phyloP scores from a whole-genome alignment of 176 grass and related monocot genomes.

The Puya raimondii region DNA sequence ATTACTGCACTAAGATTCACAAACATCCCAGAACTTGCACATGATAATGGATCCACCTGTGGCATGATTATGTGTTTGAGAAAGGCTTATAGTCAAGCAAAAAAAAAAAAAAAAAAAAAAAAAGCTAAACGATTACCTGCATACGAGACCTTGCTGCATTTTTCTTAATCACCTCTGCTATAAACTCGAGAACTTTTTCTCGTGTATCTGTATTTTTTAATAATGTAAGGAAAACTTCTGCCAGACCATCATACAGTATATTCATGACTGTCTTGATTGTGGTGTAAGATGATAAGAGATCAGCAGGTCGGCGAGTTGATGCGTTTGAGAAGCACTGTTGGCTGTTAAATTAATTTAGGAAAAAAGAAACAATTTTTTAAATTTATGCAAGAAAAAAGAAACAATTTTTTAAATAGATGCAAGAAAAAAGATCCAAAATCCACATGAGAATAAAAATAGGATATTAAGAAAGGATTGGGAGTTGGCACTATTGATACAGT shows the following conservation, averaged over 20 bases:
- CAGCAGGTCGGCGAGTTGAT: conserved; percentile 57
- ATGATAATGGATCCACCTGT: conserved; percentile 81
- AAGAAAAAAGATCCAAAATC: not conserved
- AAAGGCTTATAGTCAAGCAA: not conserved
- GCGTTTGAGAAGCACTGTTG: conserved; percentile 89
- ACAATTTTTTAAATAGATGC: not conserved
- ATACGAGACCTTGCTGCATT: conserved; percentile 77
- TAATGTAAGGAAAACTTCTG: conserved; percentile 59
- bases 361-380: not conserved
- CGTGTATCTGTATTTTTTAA: conserved; percentile 86
- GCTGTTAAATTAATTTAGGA: conserved; percentile 24
- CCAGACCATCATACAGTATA: conserved; percentile 78
- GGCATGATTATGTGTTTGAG: conserved; percentile 1
- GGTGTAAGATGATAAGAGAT: conserved; percentile 70
- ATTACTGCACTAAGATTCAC: conserved; percentile 88
- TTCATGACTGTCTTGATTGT: conserved; percentile 92
- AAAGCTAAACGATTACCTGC: conserved; percentile 49
- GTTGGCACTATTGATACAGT: not conserved
- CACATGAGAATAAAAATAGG: not conserved
- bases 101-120: not conserved
- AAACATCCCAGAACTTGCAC: conserved; percentile 91
- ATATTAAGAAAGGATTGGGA: not conserved
- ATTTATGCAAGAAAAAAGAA: not conserved
- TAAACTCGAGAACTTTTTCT: conserved; percentile 82
- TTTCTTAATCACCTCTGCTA: conserved; percentile 72